Conservation (phyloP, 495 filamentous ascomycete species). For the Schizothecium vesticola region DNA sequence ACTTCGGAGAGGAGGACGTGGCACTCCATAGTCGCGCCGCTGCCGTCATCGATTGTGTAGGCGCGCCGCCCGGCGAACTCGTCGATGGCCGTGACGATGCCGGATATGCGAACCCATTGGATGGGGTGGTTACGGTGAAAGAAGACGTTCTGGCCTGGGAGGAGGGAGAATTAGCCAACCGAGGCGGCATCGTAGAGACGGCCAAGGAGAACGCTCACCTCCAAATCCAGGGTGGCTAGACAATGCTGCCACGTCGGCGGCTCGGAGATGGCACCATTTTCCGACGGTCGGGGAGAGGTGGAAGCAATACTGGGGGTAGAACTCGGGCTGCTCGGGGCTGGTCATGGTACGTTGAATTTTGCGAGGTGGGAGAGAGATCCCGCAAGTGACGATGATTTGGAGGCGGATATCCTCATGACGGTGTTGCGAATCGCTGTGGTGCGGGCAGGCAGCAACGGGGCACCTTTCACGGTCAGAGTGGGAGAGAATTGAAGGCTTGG, state of each 20-base stretch:
- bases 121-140: constrained; percentile 87
- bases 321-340: constrained; percentile 27
- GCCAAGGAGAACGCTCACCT: constrained; percentile 41
- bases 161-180: background rate
- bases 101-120: constrained; percentile 73
- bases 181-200: background rate
- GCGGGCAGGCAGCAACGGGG: background rate
- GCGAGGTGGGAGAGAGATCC: background rate
- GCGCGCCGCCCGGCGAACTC: constrained; percentile 54
- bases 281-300: constrained; percentile 74
- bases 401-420: background rate
- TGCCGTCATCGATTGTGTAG: constrained; percentile 80
- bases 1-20: constrained; percentile 10
- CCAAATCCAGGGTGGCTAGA: constrained; percentile 55
- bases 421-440: background rate
- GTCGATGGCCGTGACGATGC: constrained; percentile 71
- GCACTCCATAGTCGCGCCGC: constrained; percentile 67
- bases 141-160: constrained; percentile 62
- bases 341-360: constrained; percentile 46
- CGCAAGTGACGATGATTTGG: background rate
- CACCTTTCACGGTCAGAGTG: background rate
- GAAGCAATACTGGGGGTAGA: constrained; percentile 86
- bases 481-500: background rate
- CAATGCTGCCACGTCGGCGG: constrained; percentile 61
- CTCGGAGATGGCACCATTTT: constrained; percentile 75